phyloP scores from a whole-genome alignment of 2,329 filamentous ascomycete species.

The Fusarium nodosum region DNA sequence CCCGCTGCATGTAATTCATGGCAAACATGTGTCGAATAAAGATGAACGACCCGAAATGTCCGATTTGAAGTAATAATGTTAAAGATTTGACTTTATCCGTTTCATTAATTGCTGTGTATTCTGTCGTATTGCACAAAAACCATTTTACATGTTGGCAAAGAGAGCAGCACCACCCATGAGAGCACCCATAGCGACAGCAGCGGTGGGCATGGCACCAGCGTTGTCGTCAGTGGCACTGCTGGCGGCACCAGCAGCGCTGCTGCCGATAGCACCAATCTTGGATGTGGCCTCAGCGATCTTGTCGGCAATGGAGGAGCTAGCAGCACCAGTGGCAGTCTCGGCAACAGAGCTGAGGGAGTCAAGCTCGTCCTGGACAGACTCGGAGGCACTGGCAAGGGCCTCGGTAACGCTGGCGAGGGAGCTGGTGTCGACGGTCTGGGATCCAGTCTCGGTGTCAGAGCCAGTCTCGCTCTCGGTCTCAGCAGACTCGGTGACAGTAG shows the following conservation, averaged over 20 bases:
- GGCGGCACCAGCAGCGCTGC: constrained; percentile 22
- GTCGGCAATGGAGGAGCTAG: constrained; percentile 34
- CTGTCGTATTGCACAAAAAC: neutral
- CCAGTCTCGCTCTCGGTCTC: constrained; percentile 35
- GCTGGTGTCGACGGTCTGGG: constrained; percentile 38
- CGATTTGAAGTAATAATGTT: neutral
- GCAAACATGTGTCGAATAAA: neutral
- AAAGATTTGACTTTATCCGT: constrained; percentile 20
- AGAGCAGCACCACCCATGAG: constrained; percentile 63
- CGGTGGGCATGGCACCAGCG: constrained; percentile 57
- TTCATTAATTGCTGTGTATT: constrained; percentile 27
- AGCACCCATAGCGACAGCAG: constrained; percentile 61
- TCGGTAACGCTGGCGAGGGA: constrained; percentile 27
- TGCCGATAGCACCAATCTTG: constrained; percentile 20
- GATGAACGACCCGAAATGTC: neutral
- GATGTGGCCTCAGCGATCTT: constrained; percentile 39
- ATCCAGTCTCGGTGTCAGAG: constrained; percentile 31
- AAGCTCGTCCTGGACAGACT: constrained; percentile 24
- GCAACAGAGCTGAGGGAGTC: constrained; percentile 49
- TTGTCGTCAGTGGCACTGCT: constrained; percentile 42
- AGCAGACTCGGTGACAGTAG: constrained; percentile 29
- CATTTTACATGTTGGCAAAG: constrained; percentile 60
- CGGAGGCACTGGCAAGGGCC: constrained; percentile 37
- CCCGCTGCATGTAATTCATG: constrained; percentile 4
- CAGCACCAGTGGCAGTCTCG: constrained; percentile 44